Conservation (phyloP, 1,139 yeast species). For the Candida sojae region DNA sequence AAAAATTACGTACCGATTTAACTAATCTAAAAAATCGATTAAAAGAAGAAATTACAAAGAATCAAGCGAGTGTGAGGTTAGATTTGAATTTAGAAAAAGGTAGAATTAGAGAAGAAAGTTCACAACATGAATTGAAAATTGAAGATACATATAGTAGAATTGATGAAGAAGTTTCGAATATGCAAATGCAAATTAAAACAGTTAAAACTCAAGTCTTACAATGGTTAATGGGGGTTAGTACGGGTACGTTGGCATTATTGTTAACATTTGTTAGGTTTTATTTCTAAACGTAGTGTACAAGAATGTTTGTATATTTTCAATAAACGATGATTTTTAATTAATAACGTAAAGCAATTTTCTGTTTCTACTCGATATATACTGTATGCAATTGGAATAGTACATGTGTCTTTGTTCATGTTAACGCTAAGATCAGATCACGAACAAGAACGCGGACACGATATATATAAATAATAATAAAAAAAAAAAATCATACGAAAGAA, state of each 20-base stretch:
- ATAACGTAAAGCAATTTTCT: too few species aligned
- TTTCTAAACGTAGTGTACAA: constrained; percentile 35
- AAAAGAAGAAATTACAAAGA: constrained; percentile 89
- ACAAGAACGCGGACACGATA: background rate
- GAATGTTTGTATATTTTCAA: background rate
- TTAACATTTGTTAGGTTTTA: constrained; percentile 87
- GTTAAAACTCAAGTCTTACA: constrained; percentile 97
- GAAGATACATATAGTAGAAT: constrained; percentile 94
- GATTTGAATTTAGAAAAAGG: constrained; percentile 95
- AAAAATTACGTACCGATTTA: constrained; percentile 77
- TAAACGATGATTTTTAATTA: too few species aligned
- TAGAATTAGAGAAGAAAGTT: constrained; percentile 88
- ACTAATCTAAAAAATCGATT: constrained; percentile 83
- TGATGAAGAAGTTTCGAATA: constrained; percentile 92
- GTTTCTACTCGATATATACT: too few species aligned
- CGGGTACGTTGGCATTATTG: constrained; percentile 94
- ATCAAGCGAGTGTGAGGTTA: constrained; percentile 85
- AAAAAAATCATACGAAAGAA: background rate
- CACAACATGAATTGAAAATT: constrained; percentile 88
- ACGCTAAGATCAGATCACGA: background rate
- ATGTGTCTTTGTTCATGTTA: background rate
- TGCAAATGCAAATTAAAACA: constrained; percentile 91
- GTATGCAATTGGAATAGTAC: too few species aligned
- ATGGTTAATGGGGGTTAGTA: constrained; percentile 97
- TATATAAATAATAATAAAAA: too few species aligned